Base-by-base conservation (phyloP, 495 filamentous ascomycete species). In the Echria macrotheca region DNA sequence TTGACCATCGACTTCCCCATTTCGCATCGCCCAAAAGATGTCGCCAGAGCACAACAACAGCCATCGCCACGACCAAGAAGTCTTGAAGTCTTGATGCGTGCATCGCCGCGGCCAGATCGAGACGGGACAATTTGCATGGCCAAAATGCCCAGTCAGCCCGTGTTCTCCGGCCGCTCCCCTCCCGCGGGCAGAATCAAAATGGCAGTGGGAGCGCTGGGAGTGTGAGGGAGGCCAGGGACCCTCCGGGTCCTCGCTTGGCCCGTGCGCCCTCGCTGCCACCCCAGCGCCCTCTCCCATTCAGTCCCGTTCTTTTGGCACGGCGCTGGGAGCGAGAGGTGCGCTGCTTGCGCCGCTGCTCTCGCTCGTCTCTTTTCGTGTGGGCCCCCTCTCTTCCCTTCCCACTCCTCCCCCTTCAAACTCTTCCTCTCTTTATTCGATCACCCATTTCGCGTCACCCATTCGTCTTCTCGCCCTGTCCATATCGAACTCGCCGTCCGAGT, bases 371-470 rank as follows among this genome's bases (percentile, higher is more conserved):
- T 57, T 47, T 39, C 52, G 60, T 60, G 58, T 57, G 57, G 53
- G 54, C 61, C 50, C 56, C 56, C 59, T 55, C 57, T 48, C 52
- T 59, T 26, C 15, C 50, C 32, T 48, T 52, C 53, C 57, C 53
- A 49, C 55, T 52, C 55, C 55, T 55, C 59, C 49, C 58, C 56
- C 56, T 56, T 58, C 61, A 62, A 64, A 66, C 59, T 64, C 61
- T 66, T 59, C 51, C 55, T 58, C 52, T 57, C 49, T 48, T 55
- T 57, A 35, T 56, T 50, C 56, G 53, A 45, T 56, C 48, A 42
- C 39, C 29, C 47, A 58, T 64, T 62, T 56, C 61, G 56, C 58
- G 58, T 58, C 48, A 53, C 60, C 57, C 55, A 61, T 49, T 58
- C 53, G 43, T 44, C 56, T 42, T 25, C 39, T 48, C 55, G 43